Evolutionary conservation across 179 eudicot genomes (phyloP), one percentile per base, ranked within the genome.

Genomic region (Amaranthus tricolor): DNA sequence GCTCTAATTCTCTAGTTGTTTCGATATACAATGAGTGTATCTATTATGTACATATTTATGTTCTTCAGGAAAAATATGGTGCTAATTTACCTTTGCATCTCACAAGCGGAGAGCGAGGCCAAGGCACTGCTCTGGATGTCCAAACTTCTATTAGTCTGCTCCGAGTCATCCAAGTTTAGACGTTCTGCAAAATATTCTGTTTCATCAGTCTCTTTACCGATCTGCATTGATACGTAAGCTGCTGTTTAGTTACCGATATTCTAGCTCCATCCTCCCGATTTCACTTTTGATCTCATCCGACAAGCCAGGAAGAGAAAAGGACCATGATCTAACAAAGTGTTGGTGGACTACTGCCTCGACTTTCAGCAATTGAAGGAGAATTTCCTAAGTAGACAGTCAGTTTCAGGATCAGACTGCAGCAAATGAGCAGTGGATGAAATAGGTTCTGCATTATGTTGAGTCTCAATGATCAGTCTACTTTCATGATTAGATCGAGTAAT

Each of bases 301-400:
- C 74, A 73, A 72, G 45, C 73, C 84, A 40, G 85, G 76, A 60
- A 87, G 80, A 40, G 94, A 90, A 85, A 90, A 88, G 9, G 97
- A 87, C 79, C 84, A 84, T 51, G 96, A 86, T 75, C 86, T 87
- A 40, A 76, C 79, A 64, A 86, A 74, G 71, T 8, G 87, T 77
- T 0, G 92, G 91, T 50, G 84, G 85, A 79, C 76, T 82, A 78
- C 86, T 83, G 57, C 89, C 91, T 61, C 91, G 85, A 8, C 89
- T 84, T 82, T 88, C 90, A 59, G 94, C 87, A 56, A 81, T 82
- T 17, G 84, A 87, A 24, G 85, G 86, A 51, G 83, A 82, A 48
- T 63, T 74, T 45, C 81, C 81, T 77, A 79, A 71, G 77, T 54
- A 68, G 71, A 70, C 72, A 80, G 70, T 68, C 78, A 53, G 77